These are phyloP conservation scores for Suillus bovinus DNA, from an alignment of 768 basidiomycete species.

Conservation along the genomic window DNA sequence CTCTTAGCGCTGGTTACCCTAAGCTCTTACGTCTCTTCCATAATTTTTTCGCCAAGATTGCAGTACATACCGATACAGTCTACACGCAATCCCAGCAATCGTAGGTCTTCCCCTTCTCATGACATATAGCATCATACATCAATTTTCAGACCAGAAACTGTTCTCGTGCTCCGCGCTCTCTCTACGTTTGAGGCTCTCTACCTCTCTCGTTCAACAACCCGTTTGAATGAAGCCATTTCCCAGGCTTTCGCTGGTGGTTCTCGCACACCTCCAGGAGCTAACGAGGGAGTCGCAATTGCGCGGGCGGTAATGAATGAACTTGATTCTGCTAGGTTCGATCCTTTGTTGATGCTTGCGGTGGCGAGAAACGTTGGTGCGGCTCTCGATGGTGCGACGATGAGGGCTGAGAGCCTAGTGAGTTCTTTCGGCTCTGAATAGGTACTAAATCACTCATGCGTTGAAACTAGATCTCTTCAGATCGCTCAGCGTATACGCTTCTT, in stretches of 20 bases:
- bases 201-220: slow-evolving; percentile 77
- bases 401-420: slow-evolving; percentile 70
- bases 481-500: slow-evolving; percentile 70
- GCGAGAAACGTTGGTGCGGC: slow-evolving; percentile 71
- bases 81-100: slow-evolving; percentile 86
- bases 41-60: slow-evolving; percentile 94
- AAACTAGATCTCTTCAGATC: slow-evolving; percentile 69
- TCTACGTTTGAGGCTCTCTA: slow-evolving; percentile 87
- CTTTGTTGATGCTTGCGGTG: slow-evolving; percentile 76
- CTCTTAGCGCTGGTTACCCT: slow-evolving; percentile 84
- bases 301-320: slow-evolving; percentile 87
- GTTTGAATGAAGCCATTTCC: slow-evolving; percentile 79
- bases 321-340: slow-evolving; percentile 91
- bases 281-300: slow-evolving; percentile 77
- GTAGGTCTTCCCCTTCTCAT: slow-evolving; percentile 37
- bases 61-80: slow-evolving; percentile 92
- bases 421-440: not conserved
- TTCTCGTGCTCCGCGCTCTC: slow-evolving; percentile 82
- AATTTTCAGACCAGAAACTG: slow-evolving; percentile 78
- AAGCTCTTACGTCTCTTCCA: slow-evolving; percentile 89
- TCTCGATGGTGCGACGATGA: slow-evolving; percentile 65
- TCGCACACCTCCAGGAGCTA: slow-evolving; percentile 68
- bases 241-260: slow-evolving; percentile 74
- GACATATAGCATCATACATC: slow-evolving; percentile 5
- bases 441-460: slow-evolving; percentile 8